phyloP scores from a whole-genome alignment of 2,329 filamentous ascomycete species.

The Epichloe aotearoae region DNA sequence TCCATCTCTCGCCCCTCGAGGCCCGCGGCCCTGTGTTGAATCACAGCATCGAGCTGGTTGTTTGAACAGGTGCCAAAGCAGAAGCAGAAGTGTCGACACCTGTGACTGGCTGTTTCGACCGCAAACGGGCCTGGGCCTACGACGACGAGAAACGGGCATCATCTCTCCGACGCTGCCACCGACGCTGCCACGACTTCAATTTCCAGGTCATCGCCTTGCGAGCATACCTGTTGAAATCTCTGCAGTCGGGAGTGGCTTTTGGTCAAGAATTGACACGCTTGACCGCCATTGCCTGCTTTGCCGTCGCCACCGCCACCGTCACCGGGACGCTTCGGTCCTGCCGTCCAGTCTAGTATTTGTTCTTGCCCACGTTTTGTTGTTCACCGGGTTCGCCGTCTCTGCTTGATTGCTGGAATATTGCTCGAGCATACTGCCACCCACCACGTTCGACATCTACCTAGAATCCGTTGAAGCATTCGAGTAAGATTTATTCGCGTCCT shows the following conservation, averaged over 20 bases:
- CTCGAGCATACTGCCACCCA: conserved; percentile 13
- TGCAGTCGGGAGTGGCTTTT: not conserved
- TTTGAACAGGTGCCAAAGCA: not conserved
- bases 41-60: conserved; percentile 3
- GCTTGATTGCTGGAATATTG: conserved; percentile 29
- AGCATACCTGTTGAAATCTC: not conserved
- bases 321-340: conserved; percentile 3
- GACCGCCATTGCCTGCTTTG: not conserved
- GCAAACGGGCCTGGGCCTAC: not conserved
- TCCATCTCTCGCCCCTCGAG: not conserved
- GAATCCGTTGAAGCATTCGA: not conserved
- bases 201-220: not conserved
- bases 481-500: not conserved
- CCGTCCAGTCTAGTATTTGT: not conserved
- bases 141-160: conserved; percentile 1
- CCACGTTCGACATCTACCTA: not conserved
- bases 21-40: conserved; percentile 3
- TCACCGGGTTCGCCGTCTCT: not conserved
- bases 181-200: not conserved
- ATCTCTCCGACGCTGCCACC: not conserved
- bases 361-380: not conserved
- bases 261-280: not conserved
- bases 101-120: not conserved
- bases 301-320: not conserved
- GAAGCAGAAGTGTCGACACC: not conserved